A percentile compares a stretch with the other conserved stretches of the same genome.
Evolutionary conservation across 305 asterid species (phyloP).

Genomic region (Ajuga reptans): DNA sequence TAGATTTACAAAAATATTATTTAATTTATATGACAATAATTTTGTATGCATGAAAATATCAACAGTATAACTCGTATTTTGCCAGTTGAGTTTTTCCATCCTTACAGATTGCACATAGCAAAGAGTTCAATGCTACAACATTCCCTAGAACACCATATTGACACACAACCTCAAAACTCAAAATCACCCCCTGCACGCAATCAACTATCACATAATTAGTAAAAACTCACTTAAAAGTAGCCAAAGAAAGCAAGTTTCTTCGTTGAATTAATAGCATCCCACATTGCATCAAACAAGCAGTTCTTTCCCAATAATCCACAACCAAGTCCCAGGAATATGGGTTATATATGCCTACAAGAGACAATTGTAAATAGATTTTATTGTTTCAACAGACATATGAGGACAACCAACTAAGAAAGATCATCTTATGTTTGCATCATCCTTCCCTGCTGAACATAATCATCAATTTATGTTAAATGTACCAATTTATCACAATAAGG

Average conservation of each 20-base stretch:
- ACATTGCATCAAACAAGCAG: constrained; percentile 62
- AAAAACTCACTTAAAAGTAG: constrained; percentile 47
- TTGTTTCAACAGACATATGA: background rate
- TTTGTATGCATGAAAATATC: too few relatives aligned
- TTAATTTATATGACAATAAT: too few relatives aligned
- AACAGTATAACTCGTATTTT: too few relatives aligned
- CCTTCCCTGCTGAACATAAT: background rate
- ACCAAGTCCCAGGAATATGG: constrained; percentile 51
- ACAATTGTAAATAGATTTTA: background rate
- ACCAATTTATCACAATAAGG: background rate
- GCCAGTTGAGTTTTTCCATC: constrained; percentile 42
- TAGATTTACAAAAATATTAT: too few relatives aligned
- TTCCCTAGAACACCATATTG: constrained; percentile 42
- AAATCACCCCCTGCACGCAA: constrained; percentile 44
- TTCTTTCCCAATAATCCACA: constrained; percentile 63
- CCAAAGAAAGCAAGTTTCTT: constrained; percentile 36
- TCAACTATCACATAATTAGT: constrained; percentile 39
- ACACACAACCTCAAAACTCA: constrained; percentile 48
- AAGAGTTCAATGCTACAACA: constrained; percentile 33
- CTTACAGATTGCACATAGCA: constrained; percentile 41
- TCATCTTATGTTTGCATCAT: background rate
- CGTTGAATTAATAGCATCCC: constrained; percentile 71
- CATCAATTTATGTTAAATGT: background rate
- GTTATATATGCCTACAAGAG: too few relatives aligned
- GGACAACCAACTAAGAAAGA: background rate